A percentile compares a stretch with the other conserved stretches of the same genome.
Conservation (phyloP, 1,284 basidiomycete species). For the Ustilago cynodontis region DNA sequence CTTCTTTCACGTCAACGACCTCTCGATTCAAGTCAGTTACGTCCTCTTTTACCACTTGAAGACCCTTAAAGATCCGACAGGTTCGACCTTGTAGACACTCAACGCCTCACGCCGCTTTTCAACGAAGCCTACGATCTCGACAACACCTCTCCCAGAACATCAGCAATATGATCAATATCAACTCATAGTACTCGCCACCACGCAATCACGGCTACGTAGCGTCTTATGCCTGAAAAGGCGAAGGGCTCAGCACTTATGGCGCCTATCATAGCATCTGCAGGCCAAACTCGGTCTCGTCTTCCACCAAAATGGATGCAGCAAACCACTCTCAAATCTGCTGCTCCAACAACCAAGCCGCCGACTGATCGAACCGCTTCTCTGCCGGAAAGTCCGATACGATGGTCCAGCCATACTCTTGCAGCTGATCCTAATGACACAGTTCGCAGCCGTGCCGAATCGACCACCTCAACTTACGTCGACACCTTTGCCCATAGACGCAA, state of each 20-base stretch:
- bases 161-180: neutral
- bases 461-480: constrained; percentile 41
- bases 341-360: constrained; percentile 6
- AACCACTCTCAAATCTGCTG: constrained; percentile 12
- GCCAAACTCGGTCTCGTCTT: constrained; percentile 41
- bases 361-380: constrained; percentile 8
- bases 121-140: neutral
- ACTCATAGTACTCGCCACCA: neutral
- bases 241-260: constrained; percentile 17
- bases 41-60: neutral
- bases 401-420: constrained; percentile 37
- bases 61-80: neutral
- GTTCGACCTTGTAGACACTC: neutral
- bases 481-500: constrained; percentile 46
- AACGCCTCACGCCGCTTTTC: neutral
- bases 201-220: neutral
- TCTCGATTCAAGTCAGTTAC: neutral
- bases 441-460: constrained; percentile 40
- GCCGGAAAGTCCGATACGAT: constrained; percentile 18
- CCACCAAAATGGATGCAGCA: constrained; percentile 41
- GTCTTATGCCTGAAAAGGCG: neutral
- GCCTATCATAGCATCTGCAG: constrained; percentile 27
- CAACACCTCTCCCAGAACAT: neutral
- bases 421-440: constrained; percentile 31
- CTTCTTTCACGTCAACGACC: neutral